Percentiles rank a stretch among this genome's conserved stretches.
phyloP scores from a whole-genome alignment of 192 early-diverging fungal species.

The Chytriomyces confervae region DNA sequence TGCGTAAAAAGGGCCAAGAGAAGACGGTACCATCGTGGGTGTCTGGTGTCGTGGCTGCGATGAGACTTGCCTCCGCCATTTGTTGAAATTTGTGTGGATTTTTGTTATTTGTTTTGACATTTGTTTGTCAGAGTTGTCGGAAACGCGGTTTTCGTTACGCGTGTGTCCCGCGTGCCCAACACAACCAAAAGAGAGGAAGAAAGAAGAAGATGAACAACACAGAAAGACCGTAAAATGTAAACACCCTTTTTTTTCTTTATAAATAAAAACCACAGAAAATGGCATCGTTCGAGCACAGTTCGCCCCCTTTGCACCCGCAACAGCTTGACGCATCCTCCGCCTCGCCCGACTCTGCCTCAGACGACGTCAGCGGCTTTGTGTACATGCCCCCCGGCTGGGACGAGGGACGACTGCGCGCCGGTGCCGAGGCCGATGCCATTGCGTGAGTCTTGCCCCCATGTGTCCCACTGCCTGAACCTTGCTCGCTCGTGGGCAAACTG shows the following conservation, averaged over 20 bases:
- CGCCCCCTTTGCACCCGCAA: not conserved
- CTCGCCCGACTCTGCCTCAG: conserved; percentile 3
- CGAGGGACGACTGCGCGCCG: conserved; percentile 48
- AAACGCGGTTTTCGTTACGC: not conserved
- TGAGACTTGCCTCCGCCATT: no score
- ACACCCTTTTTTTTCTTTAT: not conserved
- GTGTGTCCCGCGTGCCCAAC: not conserved
- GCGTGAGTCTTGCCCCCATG: conserved; percentile 33
- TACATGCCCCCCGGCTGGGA: conserved; percentile 62
- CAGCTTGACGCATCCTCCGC: conserved; percentile 1
- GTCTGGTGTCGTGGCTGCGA: no score
- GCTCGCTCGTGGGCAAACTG: no score
- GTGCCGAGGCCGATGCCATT: conserved; percentile 57
- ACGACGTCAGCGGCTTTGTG: conserved; percentile 49
- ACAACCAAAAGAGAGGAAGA: not conserved
- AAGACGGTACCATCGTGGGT: no score
- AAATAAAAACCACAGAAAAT: not conserved
- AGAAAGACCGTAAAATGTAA: not conserved
- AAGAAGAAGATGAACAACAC: not conserved
- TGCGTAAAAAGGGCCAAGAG: no score
- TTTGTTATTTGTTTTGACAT: no score
- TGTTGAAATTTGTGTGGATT: no score
- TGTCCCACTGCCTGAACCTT: no score
- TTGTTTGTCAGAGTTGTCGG: no score
- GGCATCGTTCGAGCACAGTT: not conserved